Base-by-base conservation (phyloP, 2,329 filamentous ascomycete genomes). In the Cercospora sp. region DNA sequence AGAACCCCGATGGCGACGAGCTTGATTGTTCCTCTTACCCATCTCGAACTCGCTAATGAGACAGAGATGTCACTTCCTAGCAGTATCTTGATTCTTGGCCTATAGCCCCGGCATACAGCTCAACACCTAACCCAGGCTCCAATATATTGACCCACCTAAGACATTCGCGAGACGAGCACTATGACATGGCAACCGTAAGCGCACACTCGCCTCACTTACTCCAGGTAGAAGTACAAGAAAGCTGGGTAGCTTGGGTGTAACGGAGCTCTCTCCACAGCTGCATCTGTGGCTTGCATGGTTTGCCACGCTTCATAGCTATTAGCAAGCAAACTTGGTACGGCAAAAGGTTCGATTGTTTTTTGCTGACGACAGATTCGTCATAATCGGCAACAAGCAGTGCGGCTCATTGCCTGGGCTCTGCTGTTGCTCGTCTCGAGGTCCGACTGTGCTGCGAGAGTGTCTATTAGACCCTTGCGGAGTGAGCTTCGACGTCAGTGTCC, bases 261-360 rank as follows among this genome's bases (percentile, higher is more conserved):
- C 26, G 55, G 26, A 34, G 28, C 53, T 58, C 26, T 18, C 55
- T 58, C 55, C 55, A 58, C 55, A 34, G 55, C 55, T 58, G 55
- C 55, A 32, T 30, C 55, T 58, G 55, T 32, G 28, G 26, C 49
- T 53, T 53, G 49, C 49, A 53, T 53, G 49, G 49, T 53, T 53
- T 53, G 49, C 49, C 49, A 53, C 49, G 9, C 21, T 58, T 58
- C 21, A 8, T 26, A 32, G 53, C 53, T 58, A n/a, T 26, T 16
- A 5, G 26, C 13, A 16, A 58, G 55, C 28, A 37, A 37, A 12
- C 34, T 37, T 58, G 26, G 55, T 58, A 58, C 55, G 28, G 3
- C 9, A 2, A 28, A 34, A 58, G 10, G 3, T 3, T 34, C 24
- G 16, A 32, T 30, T 58, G 5, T 21, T 51, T 34, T 58, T 34